These are phyloP conservation scores for Pestalotiopsis sp. DNA, from an alignment of 2,329 filamentous ascomycete genomes.

Conservation along the genomic window DNA sequence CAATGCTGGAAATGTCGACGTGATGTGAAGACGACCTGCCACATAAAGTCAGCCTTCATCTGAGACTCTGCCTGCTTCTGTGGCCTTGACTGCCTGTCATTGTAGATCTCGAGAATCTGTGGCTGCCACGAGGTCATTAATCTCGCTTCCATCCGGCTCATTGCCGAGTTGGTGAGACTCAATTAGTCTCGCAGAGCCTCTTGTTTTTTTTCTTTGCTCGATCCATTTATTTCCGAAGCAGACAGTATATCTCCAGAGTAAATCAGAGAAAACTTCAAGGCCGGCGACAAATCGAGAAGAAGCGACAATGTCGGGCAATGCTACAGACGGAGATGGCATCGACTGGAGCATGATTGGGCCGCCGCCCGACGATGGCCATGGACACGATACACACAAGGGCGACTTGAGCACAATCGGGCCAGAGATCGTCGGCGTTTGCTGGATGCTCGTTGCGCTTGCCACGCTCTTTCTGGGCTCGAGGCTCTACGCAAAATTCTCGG, in stretches of 20 bases:
- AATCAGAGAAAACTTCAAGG: background rate
- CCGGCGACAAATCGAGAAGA: background rate
- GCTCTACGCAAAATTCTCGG: conserved; percentile 8
- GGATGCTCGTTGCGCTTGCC: conserved; percentile 5
- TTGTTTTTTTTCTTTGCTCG: background rate
- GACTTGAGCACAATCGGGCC: conserved; percentile 9
- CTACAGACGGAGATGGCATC: background rate
- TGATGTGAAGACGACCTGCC: conserved; percentile 3
- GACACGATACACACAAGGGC: conserved; percentile 8
- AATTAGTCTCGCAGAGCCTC: conserved; percentile 5
- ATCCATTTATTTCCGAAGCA: background rate
- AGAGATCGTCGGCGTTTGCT: conserved; percentile 7
- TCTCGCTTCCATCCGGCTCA: conserved; percentile 6
- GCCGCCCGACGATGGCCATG: conserved; percentile 9
- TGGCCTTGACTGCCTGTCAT: background rate
- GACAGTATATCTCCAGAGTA: background rate
- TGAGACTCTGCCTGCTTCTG: background rate
- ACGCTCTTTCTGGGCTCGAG: conserved; percentile 3
- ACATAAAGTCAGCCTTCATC: conserved; percentile 5
- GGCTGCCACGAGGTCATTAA: conserved; percentile 2
- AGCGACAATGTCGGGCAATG: background rate
- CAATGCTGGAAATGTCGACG: conserved; percentile 2
- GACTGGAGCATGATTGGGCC: conserved; percentile 8
- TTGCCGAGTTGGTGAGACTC: background rate
- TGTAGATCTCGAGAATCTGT: background rate